phyloP scores from a whole-genome alignment of 2,329 filamentous ascomycete genomes.

The Chaetomium globosum region DNA sequence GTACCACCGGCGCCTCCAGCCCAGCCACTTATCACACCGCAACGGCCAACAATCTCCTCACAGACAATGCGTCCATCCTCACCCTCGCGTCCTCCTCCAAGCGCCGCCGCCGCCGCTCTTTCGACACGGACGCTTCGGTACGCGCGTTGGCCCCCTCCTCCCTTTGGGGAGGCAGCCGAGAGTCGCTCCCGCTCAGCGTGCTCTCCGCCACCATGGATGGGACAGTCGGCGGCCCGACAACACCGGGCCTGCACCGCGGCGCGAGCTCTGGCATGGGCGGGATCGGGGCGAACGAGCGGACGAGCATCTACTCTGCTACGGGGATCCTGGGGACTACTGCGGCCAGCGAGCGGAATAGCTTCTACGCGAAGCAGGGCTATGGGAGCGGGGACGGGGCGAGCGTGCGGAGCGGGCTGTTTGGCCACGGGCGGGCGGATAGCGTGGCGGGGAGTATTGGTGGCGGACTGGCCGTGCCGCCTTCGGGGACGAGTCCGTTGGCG shows the following conservation, averaged over 20 bases:
- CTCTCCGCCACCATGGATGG: conserved; percentile 70
- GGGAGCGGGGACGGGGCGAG: conserved; percentile 67
- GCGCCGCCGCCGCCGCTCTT: conserved; percentile 72
- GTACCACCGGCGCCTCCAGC: conserved; percentile 49
- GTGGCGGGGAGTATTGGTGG: conserved; percentile 73
- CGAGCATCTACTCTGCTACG: conserved; percentile 78
- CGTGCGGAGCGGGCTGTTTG: conserved; percentile 73
- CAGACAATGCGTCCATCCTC: conserved; percentile 83
- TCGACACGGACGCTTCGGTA: conserved; percentile 84
- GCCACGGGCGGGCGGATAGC: conserved; percentile 80
- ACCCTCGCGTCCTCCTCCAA: conserved; percentile 83
- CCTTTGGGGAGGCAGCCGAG: conserved; percentile 78
- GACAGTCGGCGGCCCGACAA: conserved; percentile 42
- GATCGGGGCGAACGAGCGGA: conserved; percentile 62
- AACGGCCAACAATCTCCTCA: conserved; percentile 78
- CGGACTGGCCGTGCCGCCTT: conserved; percentile 62
- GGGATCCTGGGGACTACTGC: conserved; percentile 54
- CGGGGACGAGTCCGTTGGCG: conserved; percentile 49
- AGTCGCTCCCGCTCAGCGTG: conserved; percentile 77
- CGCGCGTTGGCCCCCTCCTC: conserved; percentile 82
- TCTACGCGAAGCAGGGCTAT: conserved; percentile 59
- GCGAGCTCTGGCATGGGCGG: conserved; percentile 35
- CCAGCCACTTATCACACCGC: conserved; percentile 76
- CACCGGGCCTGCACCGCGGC: conserved; percentile 56
- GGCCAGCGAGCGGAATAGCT: conserved; percentile 76